Base-by-base conservation (phyloP, 148 eudicot species). In the Camellia lanceoleosa region DNA sequence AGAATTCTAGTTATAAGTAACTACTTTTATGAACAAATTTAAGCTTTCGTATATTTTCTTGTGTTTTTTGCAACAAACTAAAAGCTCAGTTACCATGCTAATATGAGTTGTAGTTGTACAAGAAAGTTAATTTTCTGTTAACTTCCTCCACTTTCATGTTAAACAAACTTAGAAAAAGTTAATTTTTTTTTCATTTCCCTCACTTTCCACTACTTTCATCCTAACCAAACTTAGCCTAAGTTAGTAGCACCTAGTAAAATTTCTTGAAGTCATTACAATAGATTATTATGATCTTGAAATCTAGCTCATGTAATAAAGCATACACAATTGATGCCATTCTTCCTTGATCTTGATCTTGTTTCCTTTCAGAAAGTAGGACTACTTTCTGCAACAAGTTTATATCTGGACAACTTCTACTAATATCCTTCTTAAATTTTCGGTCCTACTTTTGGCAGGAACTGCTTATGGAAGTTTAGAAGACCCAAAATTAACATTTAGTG, bases 401-500 rank as follows among this genome's bases (percentile, higher is more conserved):
- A 46, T 11, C 3, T 65, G 20, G 43, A 16, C 23, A 43, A 14
- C 5, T 47, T 51, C 54, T 49, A 65, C 3, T 5, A 4, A 46
- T 41, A 20, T 42, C 66, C 69, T 61, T 47, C 58, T 79, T 30
- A 71, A 68, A 58, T 47, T 61, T 61, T 62, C 56, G 19, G 52
- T 19, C 38, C 62, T 62, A 61, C 13, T 71, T 75, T 83, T 76
- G 44, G 59, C 92, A 96, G 99, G 97, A 77, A 92, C 90, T 56
- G 88, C 77, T 30, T 96, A 90, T 75, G 99, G 99, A 83, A 96
- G 97, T 82, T 89, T 93, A 41, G 92, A 92, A 79, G 78, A 81
- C 75, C 99, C 98, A 30, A 96, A 86, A 80, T 66, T 96, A 65
- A 81, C 92, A 23, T 96, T 92, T 64, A 92, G 89, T 71, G 75